Conservation (phyloP, 768 basidiomycete genomes). For the Leccinum uliginosum region DNA sequence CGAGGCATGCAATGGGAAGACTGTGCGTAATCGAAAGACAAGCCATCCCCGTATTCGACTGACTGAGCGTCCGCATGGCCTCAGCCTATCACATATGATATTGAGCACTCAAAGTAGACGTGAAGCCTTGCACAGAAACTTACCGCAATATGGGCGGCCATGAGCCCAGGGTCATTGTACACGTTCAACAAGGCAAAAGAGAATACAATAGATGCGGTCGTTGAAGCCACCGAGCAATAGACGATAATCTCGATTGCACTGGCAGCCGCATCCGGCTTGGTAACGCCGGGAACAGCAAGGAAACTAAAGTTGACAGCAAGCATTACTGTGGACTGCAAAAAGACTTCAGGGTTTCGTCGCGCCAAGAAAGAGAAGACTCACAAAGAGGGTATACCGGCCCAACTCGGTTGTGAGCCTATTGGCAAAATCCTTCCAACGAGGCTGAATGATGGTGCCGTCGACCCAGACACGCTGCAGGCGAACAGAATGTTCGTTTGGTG, state of each 20-base stretch:
- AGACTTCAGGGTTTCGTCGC: not conserved
- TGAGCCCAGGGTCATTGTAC: slow-evolving; percentile 6
- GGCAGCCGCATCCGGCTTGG: not conserved
- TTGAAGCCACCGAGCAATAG: slow-evolving; percentile 12
- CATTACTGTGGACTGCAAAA: slow-evolving; percentile 15
- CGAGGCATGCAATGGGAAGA: slow-evolving; percentile 9
- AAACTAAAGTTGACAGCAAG: slow-evolving; percentile 15
- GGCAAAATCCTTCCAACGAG: slow-evolving; percentile 11
- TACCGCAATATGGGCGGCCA: slow-evolving; percentile 6
- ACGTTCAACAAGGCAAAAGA: slow-evolving; percentile 8
- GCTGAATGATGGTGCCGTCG: slow-evolving; percentile 7
- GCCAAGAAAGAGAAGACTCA: not conserved
- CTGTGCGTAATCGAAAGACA: slow-evolving; percentile 14
- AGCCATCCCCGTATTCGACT: slow-evolving; percentile 1
- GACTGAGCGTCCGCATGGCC: slow-evolving; percentile 1
- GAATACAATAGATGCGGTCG: slow-evolving; percentile 12
- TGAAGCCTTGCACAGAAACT: not conserved
- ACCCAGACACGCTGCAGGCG: slow-evolving; percentile 13
- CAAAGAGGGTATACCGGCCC: slow-evolving; percentile 12
- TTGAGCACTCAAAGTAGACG: not conserved
- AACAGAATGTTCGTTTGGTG: slow-evolving; percentile 6
- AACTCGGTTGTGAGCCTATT: slow-evolving; percentile 6
- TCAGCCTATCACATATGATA: not conserved
- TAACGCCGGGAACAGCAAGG: slow-evolving; percentile 11
- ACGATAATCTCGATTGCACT: slow-evolving; percentile 4